A percentile compares a stretch with the other conserved stretches of the same genome.
Conservation (phyloP, 441 rosid genomes). For the Raphanus hybrid region DNA sequence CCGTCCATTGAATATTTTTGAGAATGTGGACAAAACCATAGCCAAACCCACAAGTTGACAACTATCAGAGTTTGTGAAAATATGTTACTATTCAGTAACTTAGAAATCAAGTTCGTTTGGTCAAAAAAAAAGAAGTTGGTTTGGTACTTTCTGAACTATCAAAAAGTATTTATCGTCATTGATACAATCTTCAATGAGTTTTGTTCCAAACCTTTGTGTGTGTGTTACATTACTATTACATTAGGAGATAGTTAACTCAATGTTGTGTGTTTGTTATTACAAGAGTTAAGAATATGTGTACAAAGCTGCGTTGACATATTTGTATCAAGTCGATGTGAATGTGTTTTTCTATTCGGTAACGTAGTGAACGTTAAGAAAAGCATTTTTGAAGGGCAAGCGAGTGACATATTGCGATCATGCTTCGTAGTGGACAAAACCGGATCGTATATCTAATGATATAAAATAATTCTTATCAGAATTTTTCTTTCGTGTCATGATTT, state of each 20-base stretch:
- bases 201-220: background rate
- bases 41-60: background rate
- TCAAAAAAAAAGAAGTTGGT: background rate
- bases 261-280: background rate
- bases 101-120: background rate
- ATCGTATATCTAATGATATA: background rate
- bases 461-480: background rate
- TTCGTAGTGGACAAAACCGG: background rate
- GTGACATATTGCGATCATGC: slow-evolving; percentile 9
- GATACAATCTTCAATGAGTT: background rate
- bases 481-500: slow-evolving; percentile 1
- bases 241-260: background rate
- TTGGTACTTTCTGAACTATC: background rate
- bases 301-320: background rate
- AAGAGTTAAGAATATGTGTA: background rate
- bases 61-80: background rate
- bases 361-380: background rate
- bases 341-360: background rate
- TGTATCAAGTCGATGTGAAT: background rate
- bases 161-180: background rate
- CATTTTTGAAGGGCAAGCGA: background rate
- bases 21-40: background rate
- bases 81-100: background rate
- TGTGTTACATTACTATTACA: background rate
- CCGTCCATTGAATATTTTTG: background rate